Conservation (phyloP, 2,329 filamentous ascomycete species). For the Cladophialophora exuberans region DNA sequence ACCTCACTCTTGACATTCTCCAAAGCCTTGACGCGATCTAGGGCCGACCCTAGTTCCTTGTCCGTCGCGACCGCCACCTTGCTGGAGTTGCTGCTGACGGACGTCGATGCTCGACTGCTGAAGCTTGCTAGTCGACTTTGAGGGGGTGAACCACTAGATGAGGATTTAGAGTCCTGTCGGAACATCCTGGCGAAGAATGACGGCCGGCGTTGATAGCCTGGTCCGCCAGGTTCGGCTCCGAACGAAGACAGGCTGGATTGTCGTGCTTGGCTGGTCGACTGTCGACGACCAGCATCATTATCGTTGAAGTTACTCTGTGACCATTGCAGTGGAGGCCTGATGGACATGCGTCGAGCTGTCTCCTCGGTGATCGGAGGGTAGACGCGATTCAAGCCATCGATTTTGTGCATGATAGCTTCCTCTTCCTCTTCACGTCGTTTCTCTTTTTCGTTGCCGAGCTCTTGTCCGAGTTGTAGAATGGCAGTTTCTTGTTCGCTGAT, state of each 20-base stretch:
- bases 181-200: background rate
- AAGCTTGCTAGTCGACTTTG: constrained; percentile 1
- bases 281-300: background rate
- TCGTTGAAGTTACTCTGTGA: background rate
- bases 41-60: background rate
- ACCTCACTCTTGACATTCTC: background rate
- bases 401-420: background rate
- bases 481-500: constrained; percentile 1
- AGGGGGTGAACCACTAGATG: background rate
- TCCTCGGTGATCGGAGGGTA: background rate
- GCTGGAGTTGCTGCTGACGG: background rate
- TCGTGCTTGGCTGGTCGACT: background rate
- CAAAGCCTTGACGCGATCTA: background rate
- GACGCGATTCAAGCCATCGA: background rate
- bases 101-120: background rate
- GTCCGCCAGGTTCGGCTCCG: background rate
- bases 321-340: background rate
- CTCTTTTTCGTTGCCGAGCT: constrained; percentile 2
- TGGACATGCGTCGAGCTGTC: background rate
- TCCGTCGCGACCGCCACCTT: background rate
- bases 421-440: background rate
- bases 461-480: constrained; percentile 1
- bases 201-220: background rate
- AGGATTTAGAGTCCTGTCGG: background rate
- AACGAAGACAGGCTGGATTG: background rate